Evolutionary conservation across 2,329 filamentous ascomycete species (phyloP).

Genomic region (Beauveria pseudobassiana): DNA sequence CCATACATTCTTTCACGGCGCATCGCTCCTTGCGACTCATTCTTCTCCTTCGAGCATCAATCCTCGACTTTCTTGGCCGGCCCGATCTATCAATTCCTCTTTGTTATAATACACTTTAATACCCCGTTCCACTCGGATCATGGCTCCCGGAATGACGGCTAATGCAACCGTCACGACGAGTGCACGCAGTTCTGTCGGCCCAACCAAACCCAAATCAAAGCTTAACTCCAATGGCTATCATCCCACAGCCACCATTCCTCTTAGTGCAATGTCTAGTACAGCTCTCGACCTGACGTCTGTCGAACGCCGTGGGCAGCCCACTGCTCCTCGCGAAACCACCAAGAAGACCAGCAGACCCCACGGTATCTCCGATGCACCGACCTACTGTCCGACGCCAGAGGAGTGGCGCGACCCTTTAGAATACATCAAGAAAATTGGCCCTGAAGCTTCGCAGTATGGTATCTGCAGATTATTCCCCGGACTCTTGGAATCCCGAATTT

Average conservation of each 20-base stretch:
- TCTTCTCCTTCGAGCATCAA: not conserved
- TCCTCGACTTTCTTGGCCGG: not conserved
- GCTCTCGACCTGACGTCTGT: constrained; percentile 83
- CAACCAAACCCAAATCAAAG: constrained; percentile 43
- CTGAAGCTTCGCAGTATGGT: constrained; percentile 80
- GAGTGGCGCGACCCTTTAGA: constrained; percentile 92
- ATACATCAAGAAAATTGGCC: constrained; percentile 86
- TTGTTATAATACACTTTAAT: not conserved
- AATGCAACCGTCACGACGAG: constrained; percentile 5
- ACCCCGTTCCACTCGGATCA: not conserved
- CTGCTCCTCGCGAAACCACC: constrained; percentile 64
- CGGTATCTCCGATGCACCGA: constrained; percentile 81
- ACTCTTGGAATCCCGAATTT: constrained; percentile 89
- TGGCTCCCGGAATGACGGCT: constrained; percentile 8
- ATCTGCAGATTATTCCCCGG: constrained; percentile 94
- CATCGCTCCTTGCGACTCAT: not conserved
- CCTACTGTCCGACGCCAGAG: constrained; percentile 81
- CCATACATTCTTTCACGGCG: not conserved
- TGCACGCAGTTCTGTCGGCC: constrained; percentile 9
- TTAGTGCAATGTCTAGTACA: constrained; percentile 49
- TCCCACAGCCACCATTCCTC: constrained; percentile 38
- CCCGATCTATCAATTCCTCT: not conserved
- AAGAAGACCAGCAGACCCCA: constrained; percentile 75
- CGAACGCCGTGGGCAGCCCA: constrained; percentile 80
- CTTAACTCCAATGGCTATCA: constrained; percentile 48